Percentiles rank a stretch among this genome's conserved stretches.
These are phyloP conservation scores for Fusarium citri DNA, from an alignment of 2,329 filamentous ascomycete species.

Conservation along the genomic window DNA sequence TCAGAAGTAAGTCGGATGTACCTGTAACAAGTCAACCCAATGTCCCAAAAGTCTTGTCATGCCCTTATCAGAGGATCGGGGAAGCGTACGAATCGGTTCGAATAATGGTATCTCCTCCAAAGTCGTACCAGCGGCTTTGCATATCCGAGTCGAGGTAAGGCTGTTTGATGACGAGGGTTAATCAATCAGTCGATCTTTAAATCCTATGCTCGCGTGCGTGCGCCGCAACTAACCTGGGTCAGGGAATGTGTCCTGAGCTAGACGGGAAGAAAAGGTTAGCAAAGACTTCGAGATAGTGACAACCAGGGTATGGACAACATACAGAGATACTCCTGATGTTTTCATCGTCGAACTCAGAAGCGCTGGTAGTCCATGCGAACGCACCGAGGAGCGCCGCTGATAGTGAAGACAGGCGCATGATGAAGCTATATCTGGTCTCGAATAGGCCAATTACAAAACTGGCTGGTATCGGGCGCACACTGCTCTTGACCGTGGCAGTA, in stretches of 20 bases:
- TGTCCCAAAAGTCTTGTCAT: constrained; percentile 18
- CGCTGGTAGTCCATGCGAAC: constrained; percentile 62
- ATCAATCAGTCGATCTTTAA: constrained; percentile 25
- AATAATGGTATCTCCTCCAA: constrained; percentile 93
- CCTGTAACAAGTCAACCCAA: constrained; percentile 58
- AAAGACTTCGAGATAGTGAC: constrained; percentile 6
- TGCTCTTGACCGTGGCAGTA: constrained; percentile 36
- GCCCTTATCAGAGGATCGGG: constrained; percentile 19
- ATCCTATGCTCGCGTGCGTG: constrained; percentile 36
- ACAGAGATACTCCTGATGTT: constrained; percentile 67
- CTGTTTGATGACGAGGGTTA: constrained; percentile 59
- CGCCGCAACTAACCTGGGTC: constrained; percentile 71
- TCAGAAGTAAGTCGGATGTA: constrained; percentile 95
- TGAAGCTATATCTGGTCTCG: constrained; percentile 42
- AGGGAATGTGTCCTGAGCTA: constrained; percentile 90
- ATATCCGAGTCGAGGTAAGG: constrained; percentile 98
- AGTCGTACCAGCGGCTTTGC: constrained; percentile 99
- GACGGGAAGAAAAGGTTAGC: constrained; percentile 43
- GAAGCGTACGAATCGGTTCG: constrained; percentile 72
- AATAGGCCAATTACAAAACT: constrained; percentile 34
- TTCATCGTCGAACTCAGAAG: constrained; percentile 57
- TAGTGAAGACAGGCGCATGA: constrained; percentile 62
- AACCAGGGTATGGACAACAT: constrained; percentile 40
- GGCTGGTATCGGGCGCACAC: constrained; percentile 36
- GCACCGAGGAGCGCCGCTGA: constrained; percentile 63